Base-by-base conservation (phyloP, 2,329 filamentous ascomycete species). In the Cadophora luteo-olivacea region DNA sequence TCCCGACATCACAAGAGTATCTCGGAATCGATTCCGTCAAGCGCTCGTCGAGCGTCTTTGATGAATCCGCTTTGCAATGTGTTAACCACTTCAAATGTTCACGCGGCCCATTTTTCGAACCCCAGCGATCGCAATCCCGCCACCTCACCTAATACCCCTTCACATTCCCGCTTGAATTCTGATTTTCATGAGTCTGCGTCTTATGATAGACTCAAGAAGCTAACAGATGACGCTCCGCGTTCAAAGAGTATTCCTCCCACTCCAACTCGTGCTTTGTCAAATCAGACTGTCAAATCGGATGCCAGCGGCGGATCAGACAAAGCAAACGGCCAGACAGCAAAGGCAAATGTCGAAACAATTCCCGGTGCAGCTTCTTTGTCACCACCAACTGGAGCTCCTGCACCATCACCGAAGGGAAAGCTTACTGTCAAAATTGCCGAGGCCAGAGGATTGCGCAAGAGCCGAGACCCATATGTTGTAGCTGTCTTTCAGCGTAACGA, bases 401-500 rank as follows among this genome's bases (percentile, higher is more conserved):
- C 89, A 7, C 88, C 91, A 32, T 88, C 91, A 5, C 89, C 90
- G 11, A 95, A 93, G 79, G 96, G 96, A 68, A 97, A 96, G 80
- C 84, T 99, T 67, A 92, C 91, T 41, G 92, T 99, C 75, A 94
- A 92, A 78, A 96, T 99, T 65, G 85, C 90, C 62, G 93, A 97
- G 79, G 96, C 92, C 60, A 87, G 93, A 75, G 93, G 92, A 11
- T 82, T 99, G 64, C 87, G 91, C 69, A 92, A 90, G 68, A 93
- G 93, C 77, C 89, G 90, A 68, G 93, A 97, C 76, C 96, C 96
- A 0, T 99, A 99, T 76, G 93, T 97, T 64, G 94, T 99, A 12
- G 97, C 92, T 68, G 94, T 97, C 32, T 99, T 98, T 77, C 96
- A 99, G 79, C 92, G 93, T 79, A 97, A 95, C 77, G 96, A 99